phyloP scores from a whole-genome alignment of 2,329 filamentous ascomycete genomes.

The Stagonosporopsis rhizophila region DNA sequence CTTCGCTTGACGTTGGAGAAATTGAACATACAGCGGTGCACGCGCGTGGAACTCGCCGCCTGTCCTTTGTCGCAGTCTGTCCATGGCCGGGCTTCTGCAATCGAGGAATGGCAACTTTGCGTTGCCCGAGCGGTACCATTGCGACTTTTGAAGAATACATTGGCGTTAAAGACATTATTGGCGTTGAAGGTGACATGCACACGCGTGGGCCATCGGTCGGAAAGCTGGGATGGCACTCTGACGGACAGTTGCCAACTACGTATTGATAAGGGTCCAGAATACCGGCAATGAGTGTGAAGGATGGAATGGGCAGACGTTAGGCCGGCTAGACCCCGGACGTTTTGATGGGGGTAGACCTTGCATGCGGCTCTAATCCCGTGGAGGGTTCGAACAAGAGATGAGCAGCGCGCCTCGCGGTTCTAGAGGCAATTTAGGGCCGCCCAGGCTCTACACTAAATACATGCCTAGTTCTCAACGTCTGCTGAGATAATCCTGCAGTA shows the following conservation, averaged over 20 bases:
- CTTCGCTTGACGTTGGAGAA: background rate
- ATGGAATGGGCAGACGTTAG: slow-evolving; percentile 4
- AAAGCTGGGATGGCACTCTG: slow-evolving; percentile 5
- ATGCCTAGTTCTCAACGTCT: background rate
- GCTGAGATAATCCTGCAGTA: slow-evolving; percentile 10
- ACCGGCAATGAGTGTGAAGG: slow-evolving; percentile 5
- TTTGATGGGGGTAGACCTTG: slow-evolving; percentile 5
- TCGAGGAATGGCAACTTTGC: slow-evolving; percentile 45
- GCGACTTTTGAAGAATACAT: slow-evolving; percentile 15
- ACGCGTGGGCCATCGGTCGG: slow-evolving; percentile 7
- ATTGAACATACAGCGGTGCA: slow-evolving; percentile 37
- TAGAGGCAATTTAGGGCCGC: background rate
- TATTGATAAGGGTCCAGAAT: background rate
- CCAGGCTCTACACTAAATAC: background rate
- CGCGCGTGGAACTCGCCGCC: slow-evolving; percentile 36
- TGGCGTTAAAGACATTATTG: slow-evolving; percentile 17
- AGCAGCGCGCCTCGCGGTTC: slow-evolving; percentile 11
- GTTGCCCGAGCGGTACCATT: slow-evolving; percentile 18
- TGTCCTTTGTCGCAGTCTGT: slow-evolving; percentile 27
- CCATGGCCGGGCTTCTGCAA: slow-evolving; percentile 28
- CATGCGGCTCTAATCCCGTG: slow-evolving; percentile 21
- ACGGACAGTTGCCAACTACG: background rate
- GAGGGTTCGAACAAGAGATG: slow-evolving; percentile 16
- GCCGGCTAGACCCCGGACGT: slow-evolving; percentile 8
- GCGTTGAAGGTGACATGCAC: slow-evolving; percentile 7